These are phyloP conservation scores for Trichoderma endophyticum DNA, from an alignment of 2,329 filamentous ascomycete species.

Conservation along the genomic window DNA sequence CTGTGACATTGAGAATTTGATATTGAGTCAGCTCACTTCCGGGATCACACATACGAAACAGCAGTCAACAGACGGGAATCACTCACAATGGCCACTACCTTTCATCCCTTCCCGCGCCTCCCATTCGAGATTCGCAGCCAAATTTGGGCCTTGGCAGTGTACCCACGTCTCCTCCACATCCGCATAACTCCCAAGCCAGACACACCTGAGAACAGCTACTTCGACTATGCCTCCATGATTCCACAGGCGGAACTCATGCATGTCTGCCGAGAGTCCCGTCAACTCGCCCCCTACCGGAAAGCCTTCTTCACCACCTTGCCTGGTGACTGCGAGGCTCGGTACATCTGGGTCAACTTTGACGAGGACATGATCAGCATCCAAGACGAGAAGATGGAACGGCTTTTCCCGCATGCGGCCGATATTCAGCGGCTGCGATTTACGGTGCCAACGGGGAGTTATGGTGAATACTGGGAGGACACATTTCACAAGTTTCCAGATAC, in stretches of 20 bases:
- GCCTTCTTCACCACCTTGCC: slow-evolving; percentile 11
- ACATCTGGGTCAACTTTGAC: slow-evolving; percentile 22
- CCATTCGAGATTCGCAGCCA: slow-evolving; percentile 18
- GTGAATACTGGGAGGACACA: background rate
- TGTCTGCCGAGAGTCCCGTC: slow-evolving; percentile 17
- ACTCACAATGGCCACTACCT: slow-evolving; percentile 12
- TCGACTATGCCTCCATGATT: background rate
- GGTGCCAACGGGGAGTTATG: background rate
- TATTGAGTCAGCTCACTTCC: background rate
- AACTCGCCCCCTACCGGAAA: slow-evolving; percentile 11
- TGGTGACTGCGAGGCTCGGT: slow-evolving; percentile 13
- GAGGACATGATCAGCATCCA: slow-evolving; percentile 20
- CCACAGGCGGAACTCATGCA: slow-evolving; percentile 11
- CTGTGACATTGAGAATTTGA: background rate
- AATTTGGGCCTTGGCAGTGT: slow-evolving; percentile 17
- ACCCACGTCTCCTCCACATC: slow-evolving; percentile 16
- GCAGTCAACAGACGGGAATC: background rate
- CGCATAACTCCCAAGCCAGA: background rate
- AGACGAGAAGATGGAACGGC: background rate
- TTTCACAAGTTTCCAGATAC: background rate
- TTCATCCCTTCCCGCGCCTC: slow-evolving; percentile 18
- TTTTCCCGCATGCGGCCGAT: slow-evolving; percentile 14
- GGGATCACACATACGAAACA: background rate
- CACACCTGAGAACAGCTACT: background rate
- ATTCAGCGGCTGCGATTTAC: slow-evolving; percentile 21